Percentiles rank a stretch among this genome's conserved stretches.
These are phyloP conservation scores for Macrocybe sp. DNA, from an alignment of 1,284 basidiomycete genomes.

Conservation along the genomic window DNA sequence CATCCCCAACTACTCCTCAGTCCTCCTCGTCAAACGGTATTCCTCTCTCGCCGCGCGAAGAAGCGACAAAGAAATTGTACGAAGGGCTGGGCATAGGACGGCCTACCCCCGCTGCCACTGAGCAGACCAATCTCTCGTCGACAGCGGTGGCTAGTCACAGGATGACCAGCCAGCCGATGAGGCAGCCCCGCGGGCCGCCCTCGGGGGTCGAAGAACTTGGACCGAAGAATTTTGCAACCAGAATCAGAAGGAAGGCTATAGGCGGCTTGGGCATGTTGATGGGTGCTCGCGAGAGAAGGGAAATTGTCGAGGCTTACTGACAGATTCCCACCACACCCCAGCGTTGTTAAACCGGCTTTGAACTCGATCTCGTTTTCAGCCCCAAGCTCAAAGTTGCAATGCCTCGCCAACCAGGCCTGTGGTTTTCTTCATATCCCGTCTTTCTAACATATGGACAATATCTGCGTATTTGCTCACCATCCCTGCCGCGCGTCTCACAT, in stretches of 20 bases:
- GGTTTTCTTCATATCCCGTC: too few species aligned
- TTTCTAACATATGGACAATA: too few species aligned
- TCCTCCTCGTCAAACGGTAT: slow-evolving; percentile 60
- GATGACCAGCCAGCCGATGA: slow-evolving; percentile 62
- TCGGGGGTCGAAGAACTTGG: slow-evolving; percentile 81
- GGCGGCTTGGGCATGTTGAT: slow-evolving; percentile 70
- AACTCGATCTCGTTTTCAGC: neutral
- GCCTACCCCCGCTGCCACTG: slow-evolving; percentile 39
- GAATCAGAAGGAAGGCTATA: slow-evolving; percentile 76
- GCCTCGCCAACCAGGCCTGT: too few species aligned
- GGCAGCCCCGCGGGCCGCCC: slow-evolving; percentile 85
- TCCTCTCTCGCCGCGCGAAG: slow-evolving; percentile 74
- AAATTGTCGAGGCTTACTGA: slow-evolving; percentile 62
- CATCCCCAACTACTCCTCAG: slow-evolving; percentile 69
- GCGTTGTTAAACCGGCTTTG: neutral
- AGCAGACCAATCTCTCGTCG: slow-evolving; percentile 22
- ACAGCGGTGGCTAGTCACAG: slow-evolving; percentile 38
- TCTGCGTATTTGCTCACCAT: too few species aligned
- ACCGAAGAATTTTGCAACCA: slow-evolving; percentile 85
- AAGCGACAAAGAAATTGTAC: slow-evolving; percentile 75
- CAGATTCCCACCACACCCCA: neutral
- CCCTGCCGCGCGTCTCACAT: too few species aligned
- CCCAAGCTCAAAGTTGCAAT: too few species aligned
- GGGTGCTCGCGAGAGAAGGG: slow-evolving; percentile 69
- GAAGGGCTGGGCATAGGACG: slow-evolving; percentile 78